Percentiles rank a stretch among this genome's conserved stretches.
These are phyloP conservation scores for Gracilariopsis chorda DNA, from an alignment of 23 red algal genomes.

Conservation along the genomic window DNA sequence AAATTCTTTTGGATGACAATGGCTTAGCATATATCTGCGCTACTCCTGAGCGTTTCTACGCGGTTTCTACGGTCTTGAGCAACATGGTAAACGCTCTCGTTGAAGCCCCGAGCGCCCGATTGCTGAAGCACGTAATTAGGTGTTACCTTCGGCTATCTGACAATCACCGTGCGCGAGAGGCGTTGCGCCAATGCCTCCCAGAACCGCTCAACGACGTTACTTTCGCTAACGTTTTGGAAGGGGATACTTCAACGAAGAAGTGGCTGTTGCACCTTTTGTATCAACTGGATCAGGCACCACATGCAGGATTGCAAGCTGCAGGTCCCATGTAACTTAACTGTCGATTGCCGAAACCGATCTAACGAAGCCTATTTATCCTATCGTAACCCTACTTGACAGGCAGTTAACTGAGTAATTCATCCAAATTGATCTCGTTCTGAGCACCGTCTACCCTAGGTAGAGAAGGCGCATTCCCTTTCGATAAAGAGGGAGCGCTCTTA, in stretches of 20 bases:
- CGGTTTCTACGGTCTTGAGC: slow-evolving; percentile 87
- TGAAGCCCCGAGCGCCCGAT: slow-evolving; percentile 84
- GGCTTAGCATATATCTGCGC: slow-evolving; percentile 97
- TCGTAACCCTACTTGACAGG: background rate
- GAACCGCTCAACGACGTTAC: slow-evolving; percentile 80
- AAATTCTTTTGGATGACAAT: slow-evolving; percentile 96
- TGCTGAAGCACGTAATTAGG: slow-evolving; percentile 97
- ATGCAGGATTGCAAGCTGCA: background rate
- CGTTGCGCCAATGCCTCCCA: slow-evolving; percentile 89
- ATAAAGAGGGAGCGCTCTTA: background rate
- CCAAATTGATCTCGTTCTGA: slow-evolving; percentile 5
- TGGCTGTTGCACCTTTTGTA: slow-evolving; percentile 91
- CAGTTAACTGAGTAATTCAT: slow-evolving; percentile 13
- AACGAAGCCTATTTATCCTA: background rate
- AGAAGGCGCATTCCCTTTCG: background rate
- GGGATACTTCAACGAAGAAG: slow-evolving; percentile 85
- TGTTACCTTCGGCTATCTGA: slow-evolving; percentile 97
- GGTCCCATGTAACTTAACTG: background rate
- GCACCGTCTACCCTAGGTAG: background rate
- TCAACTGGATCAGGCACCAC: slow-evolving; percentile 57
- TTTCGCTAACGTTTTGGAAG: slow-evolving; percentile 83
- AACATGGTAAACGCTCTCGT: slow-evolving; percentile 92
- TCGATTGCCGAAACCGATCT: no score
- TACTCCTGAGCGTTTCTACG: slow-evolving; percentile 97
- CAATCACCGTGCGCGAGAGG: slow-evolving; percentile 90